Base-by-base conservation (phyloP, 1,284 basidiomycete species). In the Marasmius fiardii region DNA sequence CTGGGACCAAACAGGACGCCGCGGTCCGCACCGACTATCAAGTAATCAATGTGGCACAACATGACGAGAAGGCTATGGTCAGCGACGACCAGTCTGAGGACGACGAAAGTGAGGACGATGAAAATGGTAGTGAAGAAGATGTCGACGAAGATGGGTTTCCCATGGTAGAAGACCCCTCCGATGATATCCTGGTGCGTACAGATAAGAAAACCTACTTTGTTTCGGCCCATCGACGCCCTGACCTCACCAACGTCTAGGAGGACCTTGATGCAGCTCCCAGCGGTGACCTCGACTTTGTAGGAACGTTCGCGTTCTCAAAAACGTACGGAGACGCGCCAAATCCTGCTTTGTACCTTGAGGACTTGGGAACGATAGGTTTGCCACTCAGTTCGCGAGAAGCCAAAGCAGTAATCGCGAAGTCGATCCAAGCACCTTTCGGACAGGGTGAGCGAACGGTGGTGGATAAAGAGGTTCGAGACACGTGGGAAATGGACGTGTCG, bases 341-440 rank as follows among this genome's bases (percentile, higher is more conserved):
- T 62, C 68, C 69, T 14, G 47, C 37, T 21, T 54, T 71, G 11
- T 50, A 39, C 12, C 51, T 70, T 10, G 58, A 61, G 1, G 63
- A 58, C 24, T 26, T 67, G 8, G 68, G 68, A 4, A 8, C 50
- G 2, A 54, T 78, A 26, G 73, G 74, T 0, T 65, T 77, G 8
- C 75, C 77, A 7, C 65, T 79, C 4, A 69, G 62, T 41, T 59
- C 64, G 43, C 64, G 68, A 11, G 75, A 76, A 45, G 76, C 74
- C 2, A 47, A 31, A 11, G 18, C 31, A n/a, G 68, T 78, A 41
- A 72, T 70, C 28, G 60, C 59, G 2, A 47, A 57, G 16, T 61
- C 71, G 1, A 54, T 60, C 11, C 71, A 71, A 53, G 72, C 77
- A 3, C 74, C 76, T 1, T 76, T 71, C 60, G 74, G 74, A 5